Conservation (phyloP, 202 grass and related monocot genomes). For the Zoysia matrella region DNA sequence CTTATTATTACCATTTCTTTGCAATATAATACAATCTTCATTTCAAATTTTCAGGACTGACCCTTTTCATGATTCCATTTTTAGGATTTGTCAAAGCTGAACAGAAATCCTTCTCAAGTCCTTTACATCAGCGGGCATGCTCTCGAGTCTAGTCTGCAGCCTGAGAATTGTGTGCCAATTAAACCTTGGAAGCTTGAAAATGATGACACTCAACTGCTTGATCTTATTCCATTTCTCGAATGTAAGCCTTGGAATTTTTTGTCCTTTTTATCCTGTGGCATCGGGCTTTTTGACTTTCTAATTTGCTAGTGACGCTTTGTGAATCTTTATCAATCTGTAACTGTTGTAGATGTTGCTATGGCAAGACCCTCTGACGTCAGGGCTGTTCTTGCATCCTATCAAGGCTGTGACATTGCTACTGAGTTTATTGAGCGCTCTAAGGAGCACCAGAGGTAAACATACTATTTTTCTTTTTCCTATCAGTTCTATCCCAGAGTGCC, state of each 20-base stretch:
- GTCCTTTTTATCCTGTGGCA: neutral
- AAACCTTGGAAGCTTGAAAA: conserved; percentile 96
- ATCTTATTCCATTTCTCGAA: conserved; percentile 99
- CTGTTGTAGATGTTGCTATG: conserved; percentile 75
- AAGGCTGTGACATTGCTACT: conserved; percentile 80
- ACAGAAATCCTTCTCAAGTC: conserved; percentile 84
- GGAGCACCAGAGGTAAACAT: conserved; percentile 73
- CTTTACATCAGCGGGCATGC: conserved; percentile 93
- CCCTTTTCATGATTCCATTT: conserved; percentile 28
- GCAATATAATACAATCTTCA: conserved; percentile 19
- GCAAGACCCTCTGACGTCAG: conserved; percentile 93
- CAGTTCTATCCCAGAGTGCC: neutral
- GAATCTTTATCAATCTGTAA: conserved; percentile 41
- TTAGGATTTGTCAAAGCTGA: conserved; percentile 93
- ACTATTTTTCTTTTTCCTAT: conserved; percentile 14
- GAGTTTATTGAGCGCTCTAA: conserved; percentile 94
- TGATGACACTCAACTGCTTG: conserved; percentile 83
- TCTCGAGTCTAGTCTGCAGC: conserved; percentile 79
- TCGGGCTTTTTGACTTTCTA: neutral
- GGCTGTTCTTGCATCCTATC: conserved; percentile 85
- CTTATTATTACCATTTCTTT: conserved; percentile 10
- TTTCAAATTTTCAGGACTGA: neutral
- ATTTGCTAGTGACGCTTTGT: conserved; percentile 20
- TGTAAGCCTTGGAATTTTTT: conserved; percentile 52
- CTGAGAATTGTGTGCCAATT: conserved; percentile 73